A percentile compares a stretch with the other conserved stretches of the same genome.
These are phyloP conservation scores for Colletotrichum neosansevieriae DNA, from an alignment of 2,329 filamentous ascomycete species.

Conservation along the genomic window DNA sequence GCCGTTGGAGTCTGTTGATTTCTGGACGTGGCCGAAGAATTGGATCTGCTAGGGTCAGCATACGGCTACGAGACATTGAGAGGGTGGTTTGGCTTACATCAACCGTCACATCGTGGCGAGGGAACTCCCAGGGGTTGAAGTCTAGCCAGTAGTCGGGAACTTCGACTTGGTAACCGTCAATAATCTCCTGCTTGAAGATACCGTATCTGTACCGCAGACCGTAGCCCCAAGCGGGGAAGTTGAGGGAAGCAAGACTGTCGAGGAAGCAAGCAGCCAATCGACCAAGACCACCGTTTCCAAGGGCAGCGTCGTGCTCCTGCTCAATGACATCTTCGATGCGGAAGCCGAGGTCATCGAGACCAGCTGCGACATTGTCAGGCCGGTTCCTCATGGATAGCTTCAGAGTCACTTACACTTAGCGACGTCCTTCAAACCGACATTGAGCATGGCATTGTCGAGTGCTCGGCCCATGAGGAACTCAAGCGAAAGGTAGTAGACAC, in stretches of 20 bases:
- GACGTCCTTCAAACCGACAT: constrained; percentile 87
- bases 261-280: constrained; percentile 96
- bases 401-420: constrained; percentile 73
- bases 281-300: constrained; percentile 95
- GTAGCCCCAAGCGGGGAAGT: constrained; percentile 98
- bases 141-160: constrained; percentile 99
- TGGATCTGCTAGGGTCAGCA: constrained; percentile 68
- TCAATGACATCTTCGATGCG: constrained; percentile 94
- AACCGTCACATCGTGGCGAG: constrained; percentile 92
- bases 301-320: constrained; percentile 95
- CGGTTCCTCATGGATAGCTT: neutral
- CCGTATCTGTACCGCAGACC: constrained; percentile 94
- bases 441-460: constrained; percentile 98
- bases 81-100: constrained; percentile 68
- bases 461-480: constrained; percentile 98
- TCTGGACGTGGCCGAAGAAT: constrained; percentile 90
- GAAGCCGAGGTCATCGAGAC: constrained; percentile 91
- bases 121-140: constrained; percentile 99
- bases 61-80: neutral
- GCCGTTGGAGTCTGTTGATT: constrained; percentile 79
- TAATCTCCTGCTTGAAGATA: constrained; percentile 99
- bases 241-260: constrained; percentile 93
- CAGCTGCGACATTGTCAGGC: constrained; percentile 68
- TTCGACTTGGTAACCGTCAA: constrained; percentile 97
- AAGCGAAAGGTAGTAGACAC: constrained; percentile 96